Evolutionary conservation across 2,329 filamentous ascomycete genomes (phyloP), one percentile per base, ranked within the genome.

Genomic region (Botrytis byssoidea): DNA sequence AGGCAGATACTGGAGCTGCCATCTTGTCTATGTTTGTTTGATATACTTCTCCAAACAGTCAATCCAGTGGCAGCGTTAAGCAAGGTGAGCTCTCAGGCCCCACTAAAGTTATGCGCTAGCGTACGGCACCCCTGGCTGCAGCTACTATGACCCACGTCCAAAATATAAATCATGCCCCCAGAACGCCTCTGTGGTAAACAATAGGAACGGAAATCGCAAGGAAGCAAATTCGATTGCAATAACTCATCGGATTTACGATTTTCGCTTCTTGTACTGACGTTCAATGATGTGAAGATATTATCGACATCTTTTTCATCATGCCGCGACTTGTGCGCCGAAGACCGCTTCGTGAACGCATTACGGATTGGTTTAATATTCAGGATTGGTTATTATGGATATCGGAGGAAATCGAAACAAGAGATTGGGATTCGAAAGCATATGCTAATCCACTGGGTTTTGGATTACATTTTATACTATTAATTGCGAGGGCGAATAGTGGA

Each of bases 311-410:
- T 55, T 67, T 70, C 75, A 80, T 61, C 16, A 92, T 94, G 87
- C 94, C 94, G 79, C 91, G 91, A 79, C 88, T 97, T 75, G 90
- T 99, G 78, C 94, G 96, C 81, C 91, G 90, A 79, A 90, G 89
- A 81, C 91, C 96, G 81, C 88, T 97, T 78, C 81, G 84, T 44
- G 92, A 98, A 86, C 93, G 95, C 82, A 88, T 98, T 82, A 90
- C 90, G 81, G 87, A 92, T 73, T 90, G 90, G 82, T 85, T 98
- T 74, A 95, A 98, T 80, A 94, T 93, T 4, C 91, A 93, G 84
- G 96, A 99, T 83, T 93, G 95, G 80, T 84, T 96, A 71, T 89
- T 99, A 29, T 97, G 94, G 92, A 83, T 97, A 2, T 97, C 93
- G 0, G 95, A 98, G 82, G 93, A 97, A 83, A 88, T 99, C 74